Evolutionary conservation across 2,329 filamentous ascomycete genomes (phyloP).

Genomic region (Penicillium aurantiogriseum): DNA sequence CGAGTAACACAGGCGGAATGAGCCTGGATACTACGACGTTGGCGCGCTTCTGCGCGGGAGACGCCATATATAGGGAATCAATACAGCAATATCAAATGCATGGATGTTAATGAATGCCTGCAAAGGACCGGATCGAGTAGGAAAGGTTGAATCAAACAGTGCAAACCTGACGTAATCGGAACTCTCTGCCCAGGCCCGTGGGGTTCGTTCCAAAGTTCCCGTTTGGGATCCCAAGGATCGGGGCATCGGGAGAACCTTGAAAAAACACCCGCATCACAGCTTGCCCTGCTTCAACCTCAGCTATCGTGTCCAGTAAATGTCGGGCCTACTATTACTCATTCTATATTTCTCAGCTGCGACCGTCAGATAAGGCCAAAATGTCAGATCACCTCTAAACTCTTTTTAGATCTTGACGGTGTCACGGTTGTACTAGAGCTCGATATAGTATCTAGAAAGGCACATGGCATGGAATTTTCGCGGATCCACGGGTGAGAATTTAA

Average conservation of each 20-base stretch:
- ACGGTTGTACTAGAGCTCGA: background rate
- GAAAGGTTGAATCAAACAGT: conserved; percentile 5
- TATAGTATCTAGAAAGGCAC: background rate
- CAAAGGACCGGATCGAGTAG: background rate
- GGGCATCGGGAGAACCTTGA: background rate
- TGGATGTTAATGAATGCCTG: conserved; percentile 3
- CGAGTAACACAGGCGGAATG: conserved; percentile 68
- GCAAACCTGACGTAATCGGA: conserved; percentile 11
- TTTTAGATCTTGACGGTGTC: background rate
- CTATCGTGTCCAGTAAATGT: background rate
- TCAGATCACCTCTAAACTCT: background rate
- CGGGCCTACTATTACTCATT: background rate
- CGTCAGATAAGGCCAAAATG: background rate
- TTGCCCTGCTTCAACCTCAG: background rate
- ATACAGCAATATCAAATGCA: conserved; percentile 18
- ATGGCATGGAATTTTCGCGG: background rate
- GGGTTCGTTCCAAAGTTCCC: background rate
- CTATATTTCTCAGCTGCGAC: conserved; percentile 4
- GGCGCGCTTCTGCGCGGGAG: conserved; percentile 42
- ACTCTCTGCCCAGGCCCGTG: background rate
- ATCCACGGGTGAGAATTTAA: background rate
- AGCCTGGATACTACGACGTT: conserved; percentile 62
- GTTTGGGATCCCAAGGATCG: background rate
- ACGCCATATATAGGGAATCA: conserved; percentile 31
- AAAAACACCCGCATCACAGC: background rate